phyloP scores from a whole-genome alignment of 345 rosid species.

The Pistacia atlantica region DNA sequence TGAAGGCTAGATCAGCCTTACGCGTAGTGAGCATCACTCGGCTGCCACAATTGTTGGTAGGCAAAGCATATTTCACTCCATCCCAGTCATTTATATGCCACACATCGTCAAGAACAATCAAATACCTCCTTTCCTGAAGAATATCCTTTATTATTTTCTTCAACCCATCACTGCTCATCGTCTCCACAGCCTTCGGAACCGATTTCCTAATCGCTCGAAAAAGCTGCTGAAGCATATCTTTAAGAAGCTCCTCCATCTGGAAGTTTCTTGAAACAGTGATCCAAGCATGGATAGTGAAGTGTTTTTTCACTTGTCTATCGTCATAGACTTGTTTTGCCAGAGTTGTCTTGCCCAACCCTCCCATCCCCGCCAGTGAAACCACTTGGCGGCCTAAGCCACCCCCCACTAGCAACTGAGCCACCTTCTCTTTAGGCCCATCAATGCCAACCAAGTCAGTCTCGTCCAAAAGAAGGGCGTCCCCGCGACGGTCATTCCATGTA shows the following conservation, averaged over 20 bases:
- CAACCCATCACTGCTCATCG: slow-evolving; percentile 27
- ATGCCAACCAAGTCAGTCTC: slow-evolving; percentile 41
- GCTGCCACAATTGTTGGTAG: slow-evolving; percentile 29
- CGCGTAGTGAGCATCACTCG: slow-evolving; percentile 42
- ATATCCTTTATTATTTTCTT: slow-evolving; percentile 24
- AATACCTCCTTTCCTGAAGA: slow-evolving; percentile 33
- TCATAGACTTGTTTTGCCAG: slow-evolving; percentile 43
- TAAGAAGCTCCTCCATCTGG: slow-evolving; percentile 27
- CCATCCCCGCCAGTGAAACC: slow-evolving; percentile 42
- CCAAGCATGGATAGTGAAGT: slow-evolving; percentile 33
- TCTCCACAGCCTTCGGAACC: slow-evolving; percentile 28
- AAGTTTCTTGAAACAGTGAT: slow-evolving; percentile 33
- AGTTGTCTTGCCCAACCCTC: slow-evolving; percentile 49
- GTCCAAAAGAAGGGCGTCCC: slow-evolving; percentile 39
- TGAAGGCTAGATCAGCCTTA: slow-evolving; percentile 25
- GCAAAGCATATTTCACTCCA: slow-evolving; percentile 34
- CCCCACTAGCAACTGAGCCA: slow-evolving; percentile 20
- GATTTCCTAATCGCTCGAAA: slow-evolving; percentile 23
- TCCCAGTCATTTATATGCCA: slow-evolving; percentile 41
- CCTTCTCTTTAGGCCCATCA: slow-evolving; percentile 29
- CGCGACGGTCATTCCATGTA: slow-evolving; percentile 23
- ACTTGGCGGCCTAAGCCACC: slow-evolving; percentile 18
- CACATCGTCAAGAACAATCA: slow-evolving; percentile 36
- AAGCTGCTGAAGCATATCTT: slow-evolving; percentile 30
- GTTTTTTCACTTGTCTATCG: slow-evolving; percentile 22